Percentiles rank a stretch among this genome's conserved stretches.
phyloP scores from a whole-genome alignment of 495 filamentous ascomycete genomes.

The Cercophora sp. region DNA sequence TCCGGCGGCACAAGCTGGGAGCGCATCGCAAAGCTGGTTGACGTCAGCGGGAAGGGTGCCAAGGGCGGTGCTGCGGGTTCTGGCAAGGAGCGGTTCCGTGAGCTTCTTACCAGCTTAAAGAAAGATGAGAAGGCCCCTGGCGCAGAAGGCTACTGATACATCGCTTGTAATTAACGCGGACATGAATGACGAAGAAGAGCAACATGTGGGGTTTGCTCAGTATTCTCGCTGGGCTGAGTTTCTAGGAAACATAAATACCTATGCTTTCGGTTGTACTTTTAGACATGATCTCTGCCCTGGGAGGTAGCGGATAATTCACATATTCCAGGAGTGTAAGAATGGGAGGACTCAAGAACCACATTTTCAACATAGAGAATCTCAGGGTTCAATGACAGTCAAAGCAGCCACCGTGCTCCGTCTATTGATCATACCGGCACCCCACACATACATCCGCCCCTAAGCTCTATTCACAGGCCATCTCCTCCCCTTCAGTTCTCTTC shows the following conservation, averaged over 20 bases:
- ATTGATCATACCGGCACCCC: slow-evolving; percentile 11
- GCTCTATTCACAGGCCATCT: too few relatives aligned
- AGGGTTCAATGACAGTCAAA: too few relatives aligned
- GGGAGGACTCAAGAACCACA: too few relatives aligned
- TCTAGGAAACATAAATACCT: neutral
- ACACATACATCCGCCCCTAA: slow-evolving; percentile 26
- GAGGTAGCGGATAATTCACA: too few relatives aligned
- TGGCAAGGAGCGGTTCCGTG: slow-evolving; percentile 92
- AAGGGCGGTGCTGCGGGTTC: slow-evolving; percentile 80
- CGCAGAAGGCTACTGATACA: slow-evolving; percentile 51
- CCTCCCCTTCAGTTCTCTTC: too few relatives aligned
- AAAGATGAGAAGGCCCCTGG: slow-evolving; percentile 95
- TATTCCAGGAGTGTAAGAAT: too few relatives aligned
- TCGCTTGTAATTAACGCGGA: neutral
- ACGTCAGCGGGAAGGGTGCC: slow-evolving; percentile 88
- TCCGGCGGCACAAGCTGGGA: slow-evolving; percentile 97
- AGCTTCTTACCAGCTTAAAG: slow-evolving; percentile 79
- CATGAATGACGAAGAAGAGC: slow-evolving; percentile 9
- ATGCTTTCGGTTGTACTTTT: slow-evolving; percentile 12
- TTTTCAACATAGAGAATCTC: too few relatives aligned
- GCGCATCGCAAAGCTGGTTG: slow-evolving; percentile 92
- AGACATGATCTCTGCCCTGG: too few relatives aligned
- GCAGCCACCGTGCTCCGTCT: too few relatives aligned
- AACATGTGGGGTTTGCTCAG: neutral
- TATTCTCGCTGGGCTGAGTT: neutral